phyloP scores from a whole-genome alignment of 2,329 filamentous ascomycete species.

The Pseudogymnoascus destructans region DNA sequence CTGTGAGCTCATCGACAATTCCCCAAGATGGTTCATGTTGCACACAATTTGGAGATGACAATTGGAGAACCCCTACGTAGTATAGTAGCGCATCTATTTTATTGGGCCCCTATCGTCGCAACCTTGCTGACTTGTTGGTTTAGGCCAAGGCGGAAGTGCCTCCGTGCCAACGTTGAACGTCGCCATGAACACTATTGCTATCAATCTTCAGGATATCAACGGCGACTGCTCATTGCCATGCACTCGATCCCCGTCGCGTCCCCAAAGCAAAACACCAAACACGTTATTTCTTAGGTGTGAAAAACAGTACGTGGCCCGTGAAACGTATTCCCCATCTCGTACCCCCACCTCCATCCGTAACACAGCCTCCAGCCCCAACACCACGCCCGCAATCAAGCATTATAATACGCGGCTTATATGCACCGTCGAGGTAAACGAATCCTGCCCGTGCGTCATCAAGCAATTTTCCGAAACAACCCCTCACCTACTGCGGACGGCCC shows the following conservation, averaged over 20 bases:
- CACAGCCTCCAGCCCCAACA: background rate
- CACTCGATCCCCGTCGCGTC: background rate
- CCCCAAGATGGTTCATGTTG: background rate
- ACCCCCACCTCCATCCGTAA: background rate
- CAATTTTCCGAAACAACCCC: background rate
- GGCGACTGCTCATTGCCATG: background rate
- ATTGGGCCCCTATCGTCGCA: background rate
- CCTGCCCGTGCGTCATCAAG: background rate
- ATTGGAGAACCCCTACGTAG: background rate
- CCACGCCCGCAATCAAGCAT: background rate
- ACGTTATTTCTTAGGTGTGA: background rate
- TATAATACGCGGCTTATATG: background rate
- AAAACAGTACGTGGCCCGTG: background rate
- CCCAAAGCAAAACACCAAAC: background rate
- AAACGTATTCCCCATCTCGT: background rate
- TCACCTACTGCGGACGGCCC: background rate
- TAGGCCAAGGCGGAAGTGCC: background rate
- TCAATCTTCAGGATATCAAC: background rate
- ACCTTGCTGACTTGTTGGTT: background rate
- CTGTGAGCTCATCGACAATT: conserved; percentile 1
- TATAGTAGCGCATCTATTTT: background rate
- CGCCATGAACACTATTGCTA: background rate
- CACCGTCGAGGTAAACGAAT: background rate
- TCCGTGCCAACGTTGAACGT: background rate
- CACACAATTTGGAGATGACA: background rate